A percentile compares a stretch with the other conserved stretches of the same genome.
phyloP scores from a whole-genome alignment of 768 basidiomycete genomes.

The Podaxis pistillaris region DNA sequence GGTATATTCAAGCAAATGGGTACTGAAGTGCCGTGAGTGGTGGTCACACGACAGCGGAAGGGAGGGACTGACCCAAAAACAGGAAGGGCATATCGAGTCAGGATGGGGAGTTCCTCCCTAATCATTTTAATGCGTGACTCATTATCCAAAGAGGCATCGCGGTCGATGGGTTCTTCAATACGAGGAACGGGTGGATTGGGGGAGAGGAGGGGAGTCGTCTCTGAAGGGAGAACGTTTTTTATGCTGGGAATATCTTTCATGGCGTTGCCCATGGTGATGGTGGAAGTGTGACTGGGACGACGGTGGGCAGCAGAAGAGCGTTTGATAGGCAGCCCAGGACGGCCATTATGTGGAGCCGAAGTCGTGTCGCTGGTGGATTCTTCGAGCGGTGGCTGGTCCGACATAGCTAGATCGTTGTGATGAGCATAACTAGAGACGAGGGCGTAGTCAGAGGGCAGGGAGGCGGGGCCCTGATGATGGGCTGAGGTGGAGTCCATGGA shows the following conservation, averaged over 20 bases:
- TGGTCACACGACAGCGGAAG: neutral
- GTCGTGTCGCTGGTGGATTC: neutral
- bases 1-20: constrained; percentile 82
- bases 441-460: constrained; percentile 66
- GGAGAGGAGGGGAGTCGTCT: constrained; percentile 59
- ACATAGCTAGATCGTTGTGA: constrained; percentile 18
- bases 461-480: constrained; percentile 19
- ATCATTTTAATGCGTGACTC: constrained; percentile 35
- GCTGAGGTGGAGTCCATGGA: constrained; percentile 13
- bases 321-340: constrained; percentile 7
- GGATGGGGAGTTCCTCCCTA: constrained; percentile 58
- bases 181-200: constrained; percentile 47
- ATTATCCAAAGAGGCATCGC: constrained; percentile 27
- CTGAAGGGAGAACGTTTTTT: constrained; percentile 26
- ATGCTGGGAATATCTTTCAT: neutral
- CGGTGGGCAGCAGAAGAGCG: constrained; percentile 1
- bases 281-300: neutral
- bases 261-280: constrained; percentile 4
- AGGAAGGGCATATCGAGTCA: constrained; percentile 65
- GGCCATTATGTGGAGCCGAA: neutral
- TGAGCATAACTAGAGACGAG: constrained; percentile 53
- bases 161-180: constrained; percentile 51
- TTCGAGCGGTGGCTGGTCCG: neutral
- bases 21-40: constrained; percentile 37
- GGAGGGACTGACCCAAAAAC: constrained; percentile 58